A percentile compares a stretch with the other conserved stretches of the same genome.
Conservation (phyloP, 345 rosid genomes). For the Adansonia digitata region DNA sequence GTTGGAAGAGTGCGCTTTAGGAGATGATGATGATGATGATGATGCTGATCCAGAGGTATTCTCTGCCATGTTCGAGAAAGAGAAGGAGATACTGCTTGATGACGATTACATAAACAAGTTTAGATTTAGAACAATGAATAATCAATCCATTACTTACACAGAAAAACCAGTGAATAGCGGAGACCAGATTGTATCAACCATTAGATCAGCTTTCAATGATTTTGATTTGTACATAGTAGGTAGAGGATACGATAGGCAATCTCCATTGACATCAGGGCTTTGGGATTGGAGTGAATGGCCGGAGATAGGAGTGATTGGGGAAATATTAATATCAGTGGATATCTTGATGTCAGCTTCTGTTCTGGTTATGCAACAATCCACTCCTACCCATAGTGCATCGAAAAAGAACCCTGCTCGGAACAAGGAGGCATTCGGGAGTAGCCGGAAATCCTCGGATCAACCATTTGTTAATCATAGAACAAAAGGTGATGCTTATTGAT, state of each 20-base stretch:
- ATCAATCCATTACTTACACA: constrained; percentile 14
- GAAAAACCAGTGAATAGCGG: constrained; percentile 27
- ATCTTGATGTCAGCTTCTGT: constrained; percentile 29
- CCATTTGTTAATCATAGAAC: neutral
- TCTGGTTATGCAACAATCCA: constrained; percentile 37
- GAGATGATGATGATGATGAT: neutral
- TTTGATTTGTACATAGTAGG: constrained; percentile 35
- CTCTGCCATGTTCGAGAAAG: neutral
- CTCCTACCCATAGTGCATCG: neutral
- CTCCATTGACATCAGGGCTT: constrained; percentile 28
- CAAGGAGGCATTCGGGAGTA: neutral
- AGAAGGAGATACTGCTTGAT: constrained; percentile 16
- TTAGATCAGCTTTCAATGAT: constrained; percentile 12
- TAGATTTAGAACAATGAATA: constrained; percentile 22
- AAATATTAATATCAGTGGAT: constrained; percentile 21
- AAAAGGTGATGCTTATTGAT: neutral
- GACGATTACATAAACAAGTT: constrained; percentile 33
- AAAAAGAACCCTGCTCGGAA: neutral
- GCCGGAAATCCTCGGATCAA: neutral
- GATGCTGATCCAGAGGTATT: neutral
- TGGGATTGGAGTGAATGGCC: constrained; percentile 34
- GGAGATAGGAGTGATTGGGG: constrained; percentile 44
- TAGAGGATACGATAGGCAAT: constrained; percentile 24
- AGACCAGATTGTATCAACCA: constrained; percentile 19
- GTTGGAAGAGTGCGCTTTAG: neutral